phyloP scores from a whole-genome alignment of 106 monocot genomes.

The Allium fistulosum region DNA sequence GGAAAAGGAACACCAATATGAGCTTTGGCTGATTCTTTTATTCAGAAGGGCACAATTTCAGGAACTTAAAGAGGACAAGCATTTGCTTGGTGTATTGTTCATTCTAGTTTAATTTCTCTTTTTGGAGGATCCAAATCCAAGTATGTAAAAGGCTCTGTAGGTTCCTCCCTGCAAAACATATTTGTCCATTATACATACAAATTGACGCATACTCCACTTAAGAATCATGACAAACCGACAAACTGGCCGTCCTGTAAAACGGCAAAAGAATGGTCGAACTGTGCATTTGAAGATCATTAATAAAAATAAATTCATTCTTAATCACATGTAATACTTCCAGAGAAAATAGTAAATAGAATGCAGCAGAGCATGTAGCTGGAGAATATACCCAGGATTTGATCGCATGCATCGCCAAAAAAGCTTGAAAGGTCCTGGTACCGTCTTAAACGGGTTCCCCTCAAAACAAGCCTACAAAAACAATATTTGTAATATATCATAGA shows the following conservation, averaged over 20 bases:
- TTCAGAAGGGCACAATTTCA: too few species aligned
- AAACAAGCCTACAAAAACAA: constrained; percentile 70
- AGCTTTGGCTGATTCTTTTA: too few species aligned
- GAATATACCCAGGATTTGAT: constrained; percentile 88
- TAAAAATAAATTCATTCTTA: too few species aligned
- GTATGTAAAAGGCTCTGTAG: constrained; percentile 79
- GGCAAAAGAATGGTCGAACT: too few species aligned
- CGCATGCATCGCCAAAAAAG: constrained; percentile 95
- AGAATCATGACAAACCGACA: background rate
- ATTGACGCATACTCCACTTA: background rate
- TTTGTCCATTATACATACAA: background rate
- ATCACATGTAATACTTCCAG: background rate
- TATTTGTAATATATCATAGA: too few species aligned
- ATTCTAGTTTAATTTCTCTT: constrained; percentile 41
- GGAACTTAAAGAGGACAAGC: too few species aligned
- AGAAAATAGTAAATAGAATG: background rate
- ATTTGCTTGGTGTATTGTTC: background rate
- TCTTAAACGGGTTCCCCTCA: constrained; percentile 99
- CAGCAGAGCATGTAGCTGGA: too few species aligned
- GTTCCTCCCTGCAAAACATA: constrained; percentile 77
- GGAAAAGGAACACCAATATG: too few species aligned
- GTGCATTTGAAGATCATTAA: too few species aligned
- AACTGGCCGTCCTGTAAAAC: background rate
- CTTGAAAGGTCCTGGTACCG: constrained; percentile 94
- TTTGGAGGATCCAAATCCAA: constrained; percentile 81